These are phyloP conservation scores for Colletotrichum neosansevieriae DNA, from an alignment of 2,329 filamentous ascomycete genomes.

Conservation along the genomic window DNA sequence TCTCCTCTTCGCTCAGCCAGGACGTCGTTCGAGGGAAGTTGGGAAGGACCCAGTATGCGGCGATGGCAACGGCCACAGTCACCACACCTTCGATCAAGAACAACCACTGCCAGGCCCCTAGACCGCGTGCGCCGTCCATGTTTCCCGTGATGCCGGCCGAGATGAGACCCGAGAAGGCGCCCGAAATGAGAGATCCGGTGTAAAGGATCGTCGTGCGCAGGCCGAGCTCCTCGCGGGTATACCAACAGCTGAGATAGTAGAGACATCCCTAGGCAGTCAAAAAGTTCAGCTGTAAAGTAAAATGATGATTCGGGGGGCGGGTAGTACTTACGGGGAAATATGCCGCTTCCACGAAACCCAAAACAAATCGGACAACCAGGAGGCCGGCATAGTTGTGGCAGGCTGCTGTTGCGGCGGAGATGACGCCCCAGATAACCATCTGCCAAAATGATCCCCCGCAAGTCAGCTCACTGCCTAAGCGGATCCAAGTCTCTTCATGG, in stretches of 20 bases:
- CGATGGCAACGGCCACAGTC: conserved; percentile 71
- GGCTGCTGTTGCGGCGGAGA: conserved; percentile 55
- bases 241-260: conserved; percentile 75
- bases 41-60: conserved; percentile 71
- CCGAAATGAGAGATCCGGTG: conserved; percentile 76
- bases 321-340: conserved; percentile 24
- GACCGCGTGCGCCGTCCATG: conserved; percentile 68
- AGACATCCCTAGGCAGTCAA: conserved; percentile 57
- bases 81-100: conserved; percentile 79
- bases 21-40: conserved; percentile 66
- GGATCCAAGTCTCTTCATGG: background rate
- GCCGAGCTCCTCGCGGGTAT: conserved; percentile 75
- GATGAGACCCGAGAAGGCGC: conserved; percentile 77
- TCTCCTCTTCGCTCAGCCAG: conserved; percentile 51
- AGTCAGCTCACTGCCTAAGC: background rate
- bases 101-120: conserved; percentile 74
- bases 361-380: conserved; percentile 51
- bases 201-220: conserved; percentile 76
- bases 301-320: no score
- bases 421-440: conserved; percentile 59
- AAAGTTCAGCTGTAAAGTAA: no score
- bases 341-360: conserved; percentile 36
- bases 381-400: conserved; percentile 49
- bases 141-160: conserved; percentile 74
- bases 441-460: background rate